Conservation (phyloP, 2,329 filamentous ascomycete species). For the Didymella sp. region DNA sequence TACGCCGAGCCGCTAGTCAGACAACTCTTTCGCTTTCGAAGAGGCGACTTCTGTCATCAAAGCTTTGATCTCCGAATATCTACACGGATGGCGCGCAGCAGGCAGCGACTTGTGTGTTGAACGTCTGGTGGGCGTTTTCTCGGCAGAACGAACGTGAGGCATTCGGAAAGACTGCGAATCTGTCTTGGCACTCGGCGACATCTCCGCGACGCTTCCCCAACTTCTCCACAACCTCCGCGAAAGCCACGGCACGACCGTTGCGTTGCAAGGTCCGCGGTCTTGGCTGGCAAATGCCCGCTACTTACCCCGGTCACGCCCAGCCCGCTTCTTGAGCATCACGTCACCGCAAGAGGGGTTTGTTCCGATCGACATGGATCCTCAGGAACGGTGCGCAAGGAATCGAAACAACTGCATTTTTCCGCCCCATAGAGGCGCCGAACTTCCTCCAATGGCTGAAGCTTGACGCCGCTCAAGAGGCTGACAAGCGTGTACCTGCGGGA, state of each 20-base stretch:
- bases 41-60: not conserved
- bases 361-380: conserved; percentile 18
- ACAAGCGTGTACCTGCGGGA: conserved; percentile 8
- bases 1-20: not conserved
- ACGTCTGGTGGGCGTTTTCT: not conserved
- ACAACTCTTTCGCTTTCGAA: not conserved
- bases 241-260: conserved; percentile 16
- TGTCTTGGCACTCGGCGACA: conserved; percentile 12
- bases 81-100: not conserved
- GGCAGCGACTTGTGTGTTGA: not conserved
- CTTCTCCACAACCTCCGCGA: conserved; percentile 21
- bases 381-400: conserved; percentile 16
- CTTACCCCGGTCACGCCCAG: conserved; percentile 2
- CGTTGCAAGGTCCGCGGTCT: conserved; percentile 3
- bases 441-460: conserved; percentile 35
- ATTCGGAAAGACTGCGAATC: conserved; percentile 14
- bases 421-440: conserved; percentile 19
- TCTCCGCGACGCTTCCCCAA: conserved; percentile 15
- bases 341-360: conserved; percentile 15
- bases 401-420: conserved; percentile 28
- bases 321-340: conserved; percentile 9
- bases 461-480: conserved; percentile 6
- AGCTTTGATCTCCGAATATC: too few relatives aligned
- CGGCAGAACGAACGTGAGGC: conserved; percentile 1
- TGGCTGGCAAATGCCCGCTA: conserved; percentile 6